Conservation (phyloP, 163 green algal genomes). For the Smithsoniella earleae region DNA sequence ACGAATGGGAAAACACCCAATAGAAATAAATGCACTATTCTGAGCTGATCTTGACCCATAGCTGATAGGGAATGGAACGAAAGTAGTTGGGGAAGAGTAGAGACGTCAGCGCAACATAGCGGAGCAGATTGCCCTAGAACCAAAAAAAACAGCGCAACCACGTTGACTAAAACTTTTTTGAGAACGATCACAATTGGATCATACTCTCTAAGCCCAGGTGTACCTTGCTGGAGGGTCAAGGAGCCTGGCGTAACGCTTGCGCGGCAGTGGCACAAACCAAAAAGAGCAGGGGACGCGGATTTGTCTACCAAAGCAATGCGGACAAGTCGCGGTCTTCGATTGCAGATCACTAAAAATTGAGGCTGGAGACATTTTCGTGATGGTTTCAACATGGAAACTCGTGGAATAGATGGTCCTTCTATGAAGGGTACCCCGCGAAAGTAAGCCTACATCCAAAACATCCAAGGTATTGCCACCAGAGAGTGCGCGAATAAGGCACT, state of each 20-base stretch:
- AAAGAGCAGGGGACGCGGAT: not conserved
- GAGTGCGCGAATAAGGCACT: no score
- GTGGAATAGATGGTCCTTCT: no score
- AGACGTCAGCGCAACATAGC: not conserved
- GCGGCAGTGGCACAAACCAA: no score
- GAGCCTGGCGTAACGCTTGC: no score
- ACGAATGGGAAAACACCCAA: conserved; percentile 16
- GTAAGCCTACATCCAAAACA: no score
- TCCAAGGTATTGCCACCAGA: no score
- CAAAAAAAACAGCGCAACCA: not conserved
- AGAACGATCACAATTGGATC: not conserved
- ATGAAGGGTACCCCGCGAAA: no score
- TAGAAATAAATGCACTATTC: not conserved
- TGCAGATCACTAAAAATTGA: no score
- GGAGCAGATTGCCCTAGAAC: conserved; percentile 6
- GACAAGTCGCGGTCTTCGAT: not conserved
- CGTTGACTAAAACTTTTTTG: conserved; percentile 8
- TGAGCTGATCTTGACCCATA: not conserved
- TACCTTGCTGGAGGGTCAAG: no score
- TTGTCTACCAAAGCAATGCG: not conserved
- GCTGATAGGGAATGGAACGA: not conserved
- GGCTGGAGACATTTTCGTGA: no score
- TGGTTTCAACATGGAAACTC: no score
- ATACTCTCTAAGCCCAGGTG: not conserved
- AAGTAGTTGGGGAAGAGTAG: not conserved